phyloP scores from a whole-genome alignment of 352 stramenopile species.

The Peronospora farinosa region DNA sequence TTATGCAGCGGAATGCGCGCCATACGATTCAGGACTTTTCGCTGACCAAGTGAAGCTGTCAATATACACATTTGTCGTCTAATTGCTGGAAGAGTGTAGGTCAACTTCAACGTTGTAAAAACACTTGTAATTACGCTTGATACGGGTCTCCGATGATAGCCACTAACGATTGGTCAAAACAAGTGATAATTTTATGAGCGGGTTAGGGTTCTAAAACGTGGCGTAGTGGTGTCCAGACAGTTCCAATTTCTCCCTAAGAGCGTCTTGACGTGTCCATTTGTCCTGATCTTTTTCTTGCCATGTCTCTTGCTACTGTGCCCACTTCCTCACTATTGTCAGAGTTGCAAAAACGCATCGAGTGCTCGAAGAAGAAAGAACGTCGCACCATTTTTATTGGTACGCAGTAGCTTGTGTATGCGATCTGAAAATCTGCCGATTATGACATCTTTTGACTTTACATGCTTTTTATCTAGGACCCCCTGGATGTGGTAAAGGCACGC shows the following conservation, averaged over 20 bases:
- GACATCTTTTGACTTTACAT: constrained; percentile 10
- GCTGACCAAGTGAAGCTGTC: constrained; percentile 2
- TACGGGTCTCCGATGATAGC: too few species aligned
- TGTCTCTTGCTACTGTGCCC: constrained; percentile 71
- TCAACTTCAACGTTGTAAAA: constrained; percentile 11
- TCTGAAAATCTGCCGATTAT: neutral
- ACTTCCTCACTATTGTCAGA: constrained; percentile 85
- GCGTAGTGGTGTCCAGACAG: constrained; percentile 16
- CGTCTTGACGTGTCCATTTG: neutral
- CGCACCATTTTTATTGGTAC: constrained; percentile 92
- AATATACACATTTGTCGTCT: neutral
- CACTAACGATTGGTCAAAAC: neutral
- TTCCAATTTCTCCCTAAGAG: constrained; percentile 22
- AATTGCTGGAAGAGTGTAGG: constrained; percentile 1
- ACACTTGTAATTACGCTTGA: constrained; percentile 8
- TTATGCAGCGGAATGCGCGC: constrained; percentile 40
- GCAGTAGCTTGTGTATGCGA: constrained; percentile 4
- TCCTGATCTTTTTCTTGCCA: constrained; percentile 3
- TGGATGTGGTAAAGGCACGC: constrained; percentile 98
- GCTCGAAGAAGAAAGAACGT: constrained; percentile 89
- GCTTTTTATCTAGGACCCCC: constrained; percentile 53
- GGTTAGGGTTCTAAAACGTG: constrained; percentile 14
- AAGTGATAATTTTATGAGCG: constrained; percentile 1
- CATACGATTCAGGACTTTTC: constrained; percentile 11
- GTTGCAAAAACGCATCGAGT: constrained; percentile 89